Conservation (phyloP, 495 filamentous ascomycete species). For the Talaromyces adpressus region DNA sequence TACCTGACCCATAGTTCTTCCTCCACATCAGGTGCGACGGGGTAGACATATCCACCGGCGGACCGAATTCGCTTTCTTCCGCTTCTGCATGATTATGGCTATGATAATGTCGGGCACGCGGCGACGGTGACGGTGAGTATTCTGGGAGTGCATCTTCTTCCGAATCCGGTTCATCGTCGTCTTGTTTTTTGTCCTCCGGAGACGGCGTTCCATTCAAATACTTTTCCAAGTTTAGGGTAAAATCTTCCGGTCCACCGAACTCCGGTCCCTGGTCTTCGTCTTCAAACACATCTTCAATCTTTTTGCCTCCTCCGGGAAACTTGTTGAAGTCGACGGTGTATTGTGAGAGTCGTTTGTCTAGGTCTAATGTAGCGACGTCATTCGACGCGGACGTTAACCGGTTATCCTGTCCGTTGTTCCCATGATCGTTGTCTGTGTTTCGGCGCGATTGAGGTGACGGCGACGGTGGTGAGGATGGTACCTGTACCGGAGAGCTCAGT, state of each 20-base stretch:
- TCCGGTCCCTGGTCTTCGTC: constrained; percentile 33
- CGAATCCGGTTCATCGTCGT: constrained; percentile 11
- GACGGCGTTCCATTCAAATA: constrained; percentile 38
- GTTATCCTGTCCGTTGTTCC: not conserved
- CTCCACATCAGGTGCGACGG: constrained; percentile 37
- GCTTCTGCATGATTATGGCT: constrained; percentile 10
- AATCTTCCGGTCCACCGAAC: constrained; percentile 46
- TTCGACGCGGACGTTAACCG: constrained; percentile 14
- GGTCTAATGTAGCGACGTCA: constrained; percentile 20
- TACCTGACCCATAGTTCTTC: constrained; percentile 15
- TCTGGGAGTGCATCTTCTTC: constrained; percentile 10
- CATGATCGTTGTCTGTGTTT: not conserved
- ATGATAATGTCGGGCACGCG: constrained; percentile 4
- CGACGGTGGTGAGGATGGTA: constrained; percentile 7
- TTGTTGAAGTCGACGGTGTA: constrained; percentile 41
- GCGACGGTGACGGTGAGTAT: not conserved
- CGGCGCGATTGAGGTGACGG: not conserved
- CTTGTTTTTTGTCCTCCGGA: constrained; percentile 15
- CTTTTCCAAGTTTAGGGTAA: constrained; percentile 42
- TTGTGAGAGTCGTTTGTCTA: constrained; percentile 39
- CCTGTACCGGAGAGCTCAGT: constrained; percentile 24
- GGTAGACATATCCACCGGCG: constrained; percentile 42
- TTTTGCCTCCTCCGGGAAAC: constrained; percentile 34
- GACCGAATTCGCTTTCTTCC: constrained; percentile 40
- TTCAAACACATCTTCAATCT: constrained; percentile 19